Evolutionary conservation across 1,139 yeast species (phyloP).

Genomic region (Candida glucosophila): DNA sequence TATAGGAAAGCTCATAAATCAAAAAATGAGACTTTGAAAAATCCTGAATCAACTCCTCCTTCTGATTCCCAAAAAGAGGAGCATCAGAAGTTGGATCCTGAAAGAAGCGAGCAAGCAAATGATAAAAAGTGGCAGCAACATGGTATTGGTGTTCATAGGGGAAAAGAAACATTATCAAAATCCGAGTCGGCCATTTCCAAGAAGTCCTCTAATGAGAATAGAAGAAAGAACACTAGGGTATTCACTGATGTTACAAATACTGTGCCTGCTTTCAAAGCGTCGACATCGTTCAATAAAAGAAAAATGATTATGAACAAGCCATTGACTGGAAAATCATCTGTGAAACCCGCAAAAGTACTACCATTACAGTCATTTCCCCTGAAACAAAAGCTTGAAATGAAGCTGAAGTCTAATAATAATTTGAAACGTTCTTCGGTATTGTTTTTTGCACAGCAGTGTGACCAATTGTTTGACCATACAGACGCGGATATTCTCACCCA

Average conservation of each 20-base stretch:
- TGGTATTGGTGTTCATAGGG: too few species aligned
- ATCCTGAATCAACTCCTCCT: constrained; percentile 11
- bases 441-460: too few species aligned
- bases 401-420: too few species aligned
- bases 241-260: constrained; percentile 26
- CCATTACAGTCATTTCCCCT: constrained; percentile 13
- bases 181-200: constrained; percentile 11
- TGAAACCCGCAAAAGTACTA: constrained; percentile 9
- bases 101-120: constrained; percentile 41
- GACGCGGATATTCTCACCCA: too few species aligned
- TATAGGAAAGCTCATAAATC: constrained; percentile 70
- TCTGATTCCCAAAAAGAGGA: constrained; percentile 13
- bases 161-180: constrained; percentile 19
- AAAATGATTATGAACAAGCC: constrained; percentile 21
- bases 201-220: constrained; percentile 7
- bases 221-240: constrained; percentile 9
- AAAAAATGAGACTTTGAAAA: constrained; percentile 15
- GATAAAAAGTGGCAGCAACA: constrained; percentile 22
- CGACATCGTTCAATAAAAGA: constrained; percentile 32
- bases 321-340: constrained; percentile 18
- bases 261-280: constrained; percentile 23
- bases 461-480: too few species aligned
- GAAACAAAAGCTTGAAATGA: too few species aligned
- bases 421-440: too few species aligned
- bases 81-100: constrained; percentile 32